Base-by-base conservation (phyloP, 352 stramenopile species). In the Pythium aristosporum region DNA sequence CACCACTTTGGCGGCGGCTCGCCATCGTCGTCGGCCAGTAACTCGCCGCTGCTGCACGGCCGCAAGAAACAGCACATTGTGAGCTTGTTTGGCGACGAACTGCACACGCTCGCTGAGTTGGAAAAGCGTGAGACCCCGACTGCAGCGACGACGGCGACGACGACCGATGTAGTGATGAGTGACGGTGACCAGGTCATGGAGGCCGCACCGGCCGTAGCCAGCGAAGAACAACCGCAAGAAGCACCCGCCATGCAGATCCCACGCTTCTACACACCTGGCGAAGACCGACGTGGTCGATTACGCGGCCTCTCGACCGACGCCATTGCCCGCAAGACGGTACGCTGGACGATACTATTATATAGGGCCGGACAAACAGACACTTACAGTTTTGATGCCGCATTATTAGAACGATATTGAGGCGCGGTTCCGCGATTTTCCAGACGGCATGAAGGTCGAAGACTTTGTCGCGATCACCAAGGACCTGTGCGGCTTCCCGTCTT, bases 391-490 rank as follows among this genome's bases (percentile, higher is more conserved):
- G 25, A 30, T 30, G 25, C 5, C 3, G 25, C 25, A 30, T 5
- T 30, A 30, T 30, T 0, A 83, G 72, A 64, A 61, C 32, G 86
- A 93, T 54, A 93, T 95, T 61, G 86, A 93, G 43, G 72, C 80
- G 21, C 82, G 84, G 7, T 95, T 95, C 50, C 69, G 74, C 16
- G 82, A 93, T 21, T 92, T 90, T 50, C 70, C 82, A 2, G 84
- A 95, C 15, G 86, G 86, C 39, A 92, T 95, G 81, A 91, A 89
- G 49, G 80, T 93, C 12, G 83, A 93, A 56, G 82, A 91, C 51
- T 95, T 95, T 67, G 96, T 98, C 39, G 82, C 92, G 7, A 95
- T 99, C 28, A 98, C 96, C 4, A 99, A 99, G 73, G 97, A 98
- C 58, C 76, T 99, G 18, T 99, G 96, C 72, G 86, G 90, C 10